Evolutionary conservation across 768 basidiomycete species (phyloP), one percentile per base, ranked within the genome.

Genomic region (Leccinum longicurvipes): DNA sequence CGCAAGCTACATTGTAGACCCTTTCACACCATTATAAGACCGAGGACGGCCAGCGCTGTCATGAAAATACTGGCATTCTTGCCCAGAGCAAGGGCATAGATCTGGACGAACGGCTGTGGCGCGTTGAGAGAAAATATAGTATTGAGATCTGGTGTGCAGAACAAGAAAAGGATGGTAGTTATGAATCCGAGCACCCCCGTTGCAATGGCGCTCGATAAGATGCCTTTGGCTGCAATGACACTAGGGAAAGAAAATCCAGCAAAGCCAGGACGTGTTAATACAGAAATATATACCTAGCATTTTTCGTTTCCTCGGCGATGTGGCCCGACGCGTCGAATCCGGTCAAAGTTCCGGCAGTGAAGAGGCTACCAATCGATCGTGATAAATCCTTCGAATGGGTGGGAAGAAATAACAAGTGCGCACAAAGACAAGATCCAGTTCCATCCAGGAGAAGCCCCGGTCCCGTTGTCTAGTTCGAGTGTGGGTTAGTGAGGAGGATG

Each of bases 291-390:
- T 64, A 82, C 81, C 81, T 81, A 10, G 91, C 91, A 64, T 91
- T 86, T 71, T 87, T 90, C 0, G 91, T 92, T 72, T 93, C 92
- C 71, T 93, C 92, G 4, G 90, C 89, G 56, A 93, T 85, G 59
- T 93, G 91, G 1, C 91, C 91, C 17, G 87, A 83, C 2, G 91
- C 91, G 68, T 96, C 93, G 66, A 94, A 96, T 7, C 94, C 94
- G 4, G 89, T 93, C 75, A 96, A 74, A 0, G 88, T 91, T 11
- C 93, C 91, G 0, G 92, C 85, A 1, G 91, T 89, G 71, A 92
- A 93, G 21, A 95, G 77, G 77, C 89, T 91, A 53, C 86, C 24
- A 87, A 77, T 76, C 79, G 84, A 55, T 11, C 17, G 28, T 9
- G 2, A 34, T 61, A 10, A 44, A 51, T 8, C 42, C 8, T 32